Evolutionary conservation across 2,329 filamentous ascomycete species (phyloP), one percentile per base, ranked within the genome.

Genomic region (Tympanopsis confertula): DNA sequence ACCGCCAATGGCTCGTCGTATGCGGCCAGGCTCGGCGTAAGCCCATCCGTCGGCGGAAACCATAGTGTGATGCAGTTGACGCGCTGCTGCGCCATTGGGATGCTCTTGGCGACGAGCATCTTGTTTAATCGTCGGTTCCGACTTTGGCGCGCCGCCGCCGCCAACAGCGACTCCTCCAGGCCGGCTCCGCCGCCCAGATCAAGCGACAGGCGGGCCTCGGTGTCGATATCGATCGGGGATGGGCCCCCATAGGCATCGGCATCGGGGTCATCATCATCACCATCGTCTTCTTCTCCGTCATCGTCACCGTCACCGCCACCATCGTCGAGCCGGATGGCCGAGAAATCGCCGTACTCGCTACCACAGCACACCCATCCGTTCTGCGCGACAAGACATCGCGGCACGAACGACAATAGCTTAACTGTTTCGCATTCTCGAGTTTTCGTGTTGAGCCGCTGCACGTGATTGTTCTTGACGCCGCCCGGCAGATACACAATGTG

Each of bases 361-460:
- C 89, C 91, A 35, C 88, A 85, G 50, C 86, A 94, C 26, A 96
- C 71, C 82, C 86, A 96, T 38, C 87, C 87, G 50, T 84, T 74
- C 38, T 78, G 81, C 5, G 86, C 83, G n/a, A 86, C 82, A 5
- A 95, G 74, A 57, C 89, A 96, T 61, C 85, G 75, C n/a, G 88
- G 83, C 49, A 58, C 73, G 58, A 79, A 91, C 46, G 69, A 77
- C 46, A 88, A 66, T 20, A 78, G 66, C 38, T 76, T 85, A 56
- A 85, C 75, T 43, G 73, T 81, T 61, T 82, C 84, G 62, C 75
- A 79, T 66, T 78, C 82, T 55, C 68, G 76, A 47, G 73, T 78
- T 42, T 61, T 72, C 41, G 81, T 77, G 50, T 88, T 73, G 40
- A 89, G 71, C 24, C 74, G 71, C 50, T 82, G 81, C 37, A 86